phyloP scores from a whole-genome alignment of 1,284 basidiomycete genomes.

The Stereum hirsutum region DNA sequence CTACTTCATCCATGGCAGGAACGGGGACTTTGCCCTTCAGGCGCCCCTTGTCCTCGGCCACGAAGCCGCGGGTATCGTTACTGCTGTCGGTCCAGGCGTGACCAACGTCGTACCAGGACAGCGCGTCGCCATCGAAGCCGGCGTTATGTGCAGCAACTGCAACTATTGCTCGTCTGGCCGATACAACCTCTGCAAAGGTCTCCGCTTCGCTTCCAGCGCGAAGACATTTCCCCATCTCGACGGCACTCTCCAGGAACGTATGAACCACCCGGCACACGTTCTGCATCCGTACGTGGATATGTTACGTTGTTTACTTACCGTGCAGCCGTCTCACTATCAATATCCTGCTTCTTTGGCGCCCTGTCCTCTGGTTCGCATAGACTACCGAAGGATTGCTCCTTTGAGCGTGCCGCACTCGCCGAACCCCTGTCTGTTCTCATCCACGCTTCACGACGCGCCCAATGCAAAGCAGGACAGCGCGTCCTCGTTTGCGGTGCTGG shows the following conservation, averaged over 20 bases:
- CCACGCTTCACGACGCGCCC: conserved; percentile 66
- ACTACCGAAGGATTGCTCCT: conserved; percentile 67
- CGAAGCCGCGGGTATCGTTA: conserved; percentile 81
- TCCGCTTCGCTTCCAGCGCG: conserved; percentile 87
- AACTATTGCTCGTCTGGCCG: conserved; percentile 62
- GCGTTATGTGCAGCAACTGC: conserved; percentile 78
- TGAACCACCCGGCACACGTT: conserved; percentile 83
- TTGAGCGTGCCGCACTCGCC: conserved; percentile 73
- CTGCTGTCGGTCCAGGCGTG: conserved; percentile 62
- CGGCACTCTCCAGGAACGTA: conserved; percentile 80
- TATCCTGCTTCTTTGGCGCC: conserved; percentile 4
- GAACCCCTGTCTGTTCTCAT: conserved; percentile 85
- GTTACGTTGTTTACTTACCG: too few relatives aligned
- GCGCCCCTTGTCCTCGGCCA: conserved; percentile 86
- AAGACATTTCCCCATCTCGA: conserved; percentile 92
- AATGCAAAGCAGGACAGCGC: conserved; percentile 47
- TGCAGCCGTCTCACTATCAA: conserved; percentile 8
- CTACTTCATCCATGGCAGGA: conserved; percentile 83
- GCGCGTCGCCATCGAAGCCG: conserved; percentile 91
- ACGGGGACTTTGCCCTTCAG: conserved; percentile 85
- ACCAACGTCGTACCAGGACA: conserved; percentile 69
- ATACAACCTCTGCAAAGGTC: conserved; percentile 87
- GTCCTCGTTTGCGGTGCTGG: conserved; percentile 90
- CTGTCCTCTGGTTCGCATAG: conserved; percentile 26
- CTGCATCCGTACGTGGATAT: conserved; percentile 69